Conservation (phyloP, 2,329 filamentous ascomycete genomes). For the Colletotrichum magnum region DNA sequence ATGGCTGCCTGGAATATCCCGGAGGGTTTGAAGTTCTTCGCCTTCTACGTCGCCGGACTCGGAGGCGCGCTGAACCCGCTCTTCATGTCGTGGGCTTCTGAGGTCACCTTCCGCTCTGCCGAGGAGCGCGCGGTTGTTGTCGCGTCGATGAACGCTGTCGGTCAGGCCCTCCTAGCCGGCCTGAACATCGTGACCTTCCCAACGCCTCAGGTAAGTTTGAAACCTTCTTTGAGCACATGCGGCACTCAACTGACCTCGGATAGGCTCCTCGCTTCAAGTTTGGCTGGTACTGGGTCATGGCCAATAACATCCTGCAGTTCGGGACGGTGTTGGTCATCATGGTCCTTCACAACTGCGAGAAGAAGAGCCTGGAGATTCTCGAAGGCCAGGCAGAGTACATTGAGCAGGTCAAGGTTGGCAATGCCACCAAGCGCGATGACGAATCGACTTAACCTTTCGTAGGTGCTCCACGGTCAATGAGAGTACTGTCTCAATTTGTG, state of each 20-base stretch:
- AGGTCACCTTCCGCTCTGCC: constrained; percentile 16
- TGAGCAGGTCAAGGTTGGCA: constrained; percentile 27
- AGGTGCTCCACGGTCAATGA: not conserved
- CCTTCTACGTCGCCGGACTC: constrained; percentile 55
- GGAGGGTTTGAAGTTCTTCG: constrained; percentile 67
- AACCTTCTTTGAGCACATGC: not conserved
- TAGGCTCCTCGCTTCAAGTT: constrained; percentile 26
- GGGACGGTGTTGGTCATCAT: constrained; percentile 32
- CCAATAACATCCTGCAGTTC: constrained; percentile 20
- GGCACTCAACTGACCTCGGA: not conserved
- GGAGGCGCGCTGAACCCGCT: constrained; percentile 16
- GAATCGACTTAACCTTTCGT: not conserved
- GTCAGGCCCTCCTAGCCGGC: constrained; percentile 20
- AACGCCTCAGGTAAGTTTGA: constrained; percentile 19
- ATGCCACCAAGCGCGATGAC: constrained; percentile 18
- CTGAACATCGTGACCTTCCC: constrained; percentile 24
- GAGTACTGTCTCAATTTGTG: not conserved
- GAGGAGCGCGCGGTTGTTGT: constrained; percentile 28
- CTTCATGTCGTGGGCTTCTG: constrained; percentile 27
- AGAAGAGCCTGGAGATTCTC: constrained; percentile 27
- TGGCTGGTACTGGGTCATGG: constrained; percentile 31
- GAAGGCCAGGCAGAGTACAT: constrained; percentile 17
- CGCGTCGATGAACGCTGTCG: constrained; percentile 24
- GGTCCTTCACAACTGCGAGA: constrained; percentile 28
- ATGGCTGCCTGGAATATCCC: constrained; percentile 69